phyloP scores from a whole-genome alignment of 2,329 filamentous ascomycete genomes.

The Phaeosphaeriaceae sp. region DNA sequence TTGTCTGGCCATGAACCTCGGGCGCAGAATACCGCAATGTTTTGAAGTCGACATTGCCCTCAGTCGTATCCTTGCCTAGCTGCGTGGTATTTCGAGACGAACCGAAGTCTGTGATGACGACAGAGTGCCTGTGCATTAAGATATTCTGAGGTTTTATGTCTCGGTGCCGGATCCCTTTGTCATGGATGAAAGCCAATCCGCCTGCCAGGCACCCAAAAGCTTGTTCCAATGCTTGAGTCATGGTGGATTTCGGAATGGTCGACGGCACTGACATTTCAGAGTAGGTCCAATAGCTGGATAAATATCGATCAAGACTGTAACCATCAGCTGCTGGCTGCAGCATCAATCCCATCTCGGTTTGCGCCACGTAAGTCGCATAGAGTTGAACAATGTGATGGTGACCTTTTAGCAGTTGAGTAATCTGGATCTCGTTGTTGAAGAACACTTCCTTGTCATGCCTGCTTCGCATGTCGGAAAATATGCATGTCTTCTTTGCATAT shows the following conservation, averaged over 20 bases:
- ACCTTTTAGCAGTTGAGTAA: background rate
- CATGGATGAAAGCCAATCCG: slow-evolving; percentile 22
- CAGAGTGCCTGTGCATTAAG: slow-evolving; percentile 14
- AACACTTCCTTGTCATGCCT: background rate
- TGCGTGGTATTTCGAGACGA: slow-evolving; percentile 5
- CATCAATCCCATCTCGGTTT: slow-evolving; percentile 15
- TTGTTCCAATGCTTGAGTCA: background rate
- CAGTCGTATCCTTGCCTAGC: background rate
- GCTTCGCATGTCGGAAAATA: background rate
- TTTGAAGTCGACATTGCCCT: background rate
- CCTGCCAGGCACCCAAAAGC: background rate
- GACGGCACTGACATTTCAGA: background rate
- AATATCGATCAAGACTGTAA: slow-evolving; percentile 14
- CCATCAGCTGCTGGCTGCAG: slow-evolving; percentile 22
- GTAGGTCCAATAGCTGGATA: background rate
- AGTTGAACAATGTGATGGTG: slow-evolving; percentile 21
- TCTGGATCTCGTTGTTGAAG: background rate
- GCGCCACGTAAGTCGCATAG: slow-evolving; percentile 17
- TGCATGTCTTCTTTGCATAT: background rate
- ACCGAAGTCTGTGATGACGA: slow-evolving; percentile 30
- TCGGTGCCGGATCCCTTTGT: slow-evolving; percentile 17
- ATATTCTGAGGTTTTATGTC: slow-evolving; percentile 31
- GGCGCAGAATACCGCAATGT: slow-evolving; percentile 1
- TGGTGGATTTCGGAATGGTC: background rate
- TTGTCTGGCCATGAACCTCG: slow-evolving; percentile 12